Conservation (phyloP, 768 basidiomycete genomes). For the Infundibulicybe gibba region DNA sequence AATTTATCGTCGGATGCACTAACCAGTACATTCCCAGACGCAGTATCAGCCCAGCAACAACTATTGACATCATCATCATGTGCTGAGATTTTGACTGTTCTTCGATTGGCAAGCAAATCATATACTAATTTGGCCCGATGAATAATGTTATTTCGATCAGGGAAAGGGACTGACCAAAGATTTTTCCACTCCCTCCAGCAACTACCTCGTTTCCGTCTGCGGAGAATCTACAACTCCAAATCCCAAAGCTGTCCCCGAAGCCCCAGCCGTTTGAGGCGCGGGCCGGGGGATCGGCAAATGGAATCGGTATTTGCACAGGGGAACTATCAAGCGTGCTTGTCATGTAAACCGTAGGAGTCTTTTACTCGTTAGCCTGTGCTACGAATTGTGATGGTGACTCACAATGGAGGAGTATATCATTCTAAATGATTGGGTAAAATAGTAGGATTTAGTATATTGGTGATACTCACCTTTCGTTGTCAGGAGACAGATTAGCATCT, state of each 20-base stretch:
- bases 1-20: conserved; percentile 95
- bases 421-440: conserved; percentile 31
- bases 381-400: conserved; percentile 13
- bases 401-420: conserved; percentile 94
- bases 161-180: conserved; percentile 50
- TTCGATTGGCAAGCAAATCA: conserved; percentile 75
- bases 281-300: conserved; percentile 46
- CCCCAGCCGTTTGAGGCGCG: conserved; percentile 31
- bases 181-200: conserved; percentile 83
- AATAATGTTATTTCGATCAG: conserved; percentile 1
- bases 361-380: neutral
- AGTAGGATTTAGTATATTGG: neutral
- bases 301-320: conserved; percentile 57
- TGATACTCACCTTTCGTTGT: conserved; percentile 68
- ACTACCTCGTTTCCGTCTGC: conserved; percentile 95
- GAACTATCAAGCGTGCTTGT: conserved; percentile 65
- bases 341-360: conserved; percentile 76
- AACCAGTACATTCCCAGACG: conserved; percentile 90
- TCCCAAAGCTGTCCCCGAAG: conserved; percentile 55
- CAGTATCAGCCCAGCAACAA: conserved; percentile 92
- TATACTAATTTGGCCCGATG: conserved; percentile 55
- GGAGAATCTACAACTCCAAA: conserved; percentile 95
- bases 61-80: conserved; percentile 93
- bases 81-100: conserved; percentile 83
- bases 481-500: conserved; percentile 86